Conservation (phyloP, 306 rosid species). For the Dryas drummondii region DNA sequence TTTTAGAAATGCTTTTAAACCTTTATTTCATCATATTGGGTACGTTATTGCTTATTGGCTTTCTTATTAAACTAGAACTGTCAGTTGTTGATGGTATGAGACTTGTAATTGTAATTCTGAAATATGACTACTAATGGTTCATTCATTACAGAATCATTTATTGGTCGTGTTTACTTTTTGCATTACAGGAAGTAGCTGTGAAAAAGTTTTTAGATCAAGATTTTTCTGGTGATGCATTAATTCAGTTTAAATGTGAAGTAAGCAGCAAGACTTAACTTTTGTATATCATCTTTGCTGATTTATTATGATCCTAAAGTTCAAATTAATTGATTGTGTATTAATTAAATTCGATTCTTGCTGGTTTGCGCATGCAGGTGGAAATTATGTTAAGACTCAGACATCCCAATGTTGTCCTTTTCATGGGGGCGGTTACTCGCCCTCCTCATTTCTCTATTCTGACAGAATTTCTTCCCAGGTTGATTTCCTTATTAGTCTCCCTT, state of each 20-base stretch:
- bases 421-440: constrained; percentile 95
- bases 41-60: not conserved
- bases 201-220: constrained; percentile 97
- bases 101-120: not conserved
- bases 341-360: not conserved
- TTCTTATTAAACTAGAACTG: not conserved
- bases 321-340: not conserved
- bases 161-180: constrained; percentile 25
- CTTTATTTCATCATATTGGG: not conserved
- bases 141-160: constrained; percentile 4
- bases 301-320: not conserved
- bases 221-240: constrained; percentile 89
- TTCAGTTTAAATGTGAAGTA: constrained; percentile 94
- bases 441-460: constrained; percentile 96
- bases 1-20: constrained; percentile 2
- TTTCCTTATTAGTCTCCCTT: constrained; percentile 18
- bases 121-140: not conserved
- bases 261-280: constrained; percentile 33
- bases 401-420: constrained; percentile 98
- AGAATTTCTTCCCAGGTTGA: constrained; percentile 92
- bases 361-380: constrained; percentile 67
- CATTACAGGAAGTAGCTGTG: constrained; percentile 92
- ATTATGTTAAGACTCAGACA: constrained; percentile 96
- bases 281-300: not conserved
- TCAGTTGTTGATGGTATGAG: constrained; percentile 8